phyloP scores from a whole-genome alignment of 1,284 basidiomycete genomes.

The Xerocomus nothofagi region DNA sequence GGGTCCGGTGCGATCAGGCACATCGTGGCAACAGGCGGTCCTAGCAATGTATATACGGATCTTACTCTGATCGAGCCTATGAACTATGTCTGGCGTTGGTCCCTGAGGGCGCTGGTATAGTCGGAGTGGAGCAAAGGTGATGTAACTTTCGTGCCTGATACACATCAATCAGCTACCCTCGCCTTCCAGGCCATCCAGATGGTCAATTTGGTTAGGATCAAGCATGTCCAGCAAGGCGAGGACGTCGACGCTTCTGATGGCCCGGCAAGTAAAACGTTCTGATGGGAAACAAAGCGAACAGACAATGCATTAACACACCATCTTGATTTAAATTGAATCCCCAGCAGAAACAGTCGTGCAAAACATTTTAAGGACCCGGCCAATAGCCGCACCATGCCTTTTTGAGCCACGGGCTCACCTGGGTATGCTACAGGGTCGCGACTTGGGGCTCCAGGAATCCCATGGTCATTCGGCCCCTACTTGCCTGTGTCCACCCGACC shows the following conservation, averaged over 20 bases:
- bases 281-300: no score
- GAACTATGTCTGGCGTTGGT: background rate
- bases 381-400: no score
- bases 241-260: background rate
- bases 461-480: no score
- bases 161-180: background rate
- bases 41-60: background rate
- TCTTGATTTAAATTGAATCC: no score
- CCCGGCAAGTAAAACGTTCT: no score
- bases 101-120: slow-evolving; percentile 1
- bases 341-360: no score
- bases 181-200: slow-evolving; percentile 1
- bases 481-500: background rate
- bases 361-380: no score
- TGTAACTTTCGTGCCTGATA: background rate
- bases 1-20: background rate
- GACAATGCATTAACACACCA: no score
- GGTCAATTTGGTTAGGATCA: background rate
- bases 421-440: no score
- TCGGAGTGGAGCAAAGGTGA: background rate
- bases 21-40: no score
- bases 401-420: no score
- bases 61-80: background rate
- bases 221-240: background rate
- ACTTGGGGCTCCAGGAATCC: no score